Evolutionary conservation across 805 yeast genomes (phyloP).

Genomic region (Schwanniomyces vanrijiae): DNA sequence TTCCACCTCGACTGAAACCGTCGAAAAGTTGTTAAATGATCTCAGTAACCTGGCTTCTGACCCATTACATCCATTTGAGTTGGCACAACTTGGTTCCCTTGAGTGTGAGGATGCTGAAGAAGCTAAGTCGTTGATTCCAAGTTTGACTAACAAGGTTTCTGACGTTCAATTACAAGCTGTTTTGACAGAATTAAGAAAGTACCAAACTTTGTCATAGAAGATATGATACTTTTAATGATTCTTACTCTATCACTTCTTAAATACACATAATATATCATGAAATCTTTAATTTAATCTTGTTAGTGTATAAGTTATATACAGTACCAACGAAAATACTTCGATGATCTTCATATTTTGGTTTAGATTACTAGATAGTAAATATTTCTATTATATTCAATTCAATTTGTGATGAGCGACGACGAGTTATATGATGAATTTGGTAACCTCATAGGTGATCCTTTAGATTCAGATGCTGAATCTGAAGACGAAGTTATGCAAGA

Average conservation of each 20-base stretch:
- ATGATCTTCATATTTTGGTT: neutral
- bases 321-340: neutral
- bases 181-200: slow-evolving; percentile 78
- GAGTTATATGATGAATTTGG: slow-evolving; percentile 83
- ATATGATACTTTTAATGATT: neutral
- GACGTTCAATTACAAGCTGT: slow-evolving; percentile 86
- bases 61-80: slow-evolving; percentile 88
- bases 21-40: slow-evolving; percentile 81
- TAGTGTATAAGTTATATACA: neutral
- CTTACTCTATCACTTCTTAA: neutral
- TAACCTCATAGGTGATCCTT: slow-evolving; percentile 56
- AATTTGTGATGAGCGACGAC: slow-evolving; percentile 50
- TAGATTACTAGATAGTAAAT: neutral
- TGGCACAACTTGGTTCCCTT: slow-evolving; percentile 86
- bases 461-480: slow-evolving; percentile 47
- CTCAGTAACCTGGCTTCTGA: slow-evolving; percentile 48
- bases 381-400: neutral
- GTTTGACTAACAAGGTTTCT: slow-evolving; percentile 74
- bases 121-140: slow-evolving; percentile 91
- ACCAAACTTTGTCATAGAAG: slow-evolving; percentile 39
- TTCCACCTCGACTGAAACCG: slow-evolving; percentile 90
- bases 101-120: slow-evolving; percentile 97
- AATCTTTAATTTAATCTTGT: neutral
- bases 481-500: slow-evolving; percentile 2
- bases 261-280: neutral